Percentiles rank a stretch among this genome's conserved stretches.
Evolutionary conservation across 2,329 filamentous ascomycete genomes (phyloP).

Genomic region (Raffaelea deltoideospora): DNA sequence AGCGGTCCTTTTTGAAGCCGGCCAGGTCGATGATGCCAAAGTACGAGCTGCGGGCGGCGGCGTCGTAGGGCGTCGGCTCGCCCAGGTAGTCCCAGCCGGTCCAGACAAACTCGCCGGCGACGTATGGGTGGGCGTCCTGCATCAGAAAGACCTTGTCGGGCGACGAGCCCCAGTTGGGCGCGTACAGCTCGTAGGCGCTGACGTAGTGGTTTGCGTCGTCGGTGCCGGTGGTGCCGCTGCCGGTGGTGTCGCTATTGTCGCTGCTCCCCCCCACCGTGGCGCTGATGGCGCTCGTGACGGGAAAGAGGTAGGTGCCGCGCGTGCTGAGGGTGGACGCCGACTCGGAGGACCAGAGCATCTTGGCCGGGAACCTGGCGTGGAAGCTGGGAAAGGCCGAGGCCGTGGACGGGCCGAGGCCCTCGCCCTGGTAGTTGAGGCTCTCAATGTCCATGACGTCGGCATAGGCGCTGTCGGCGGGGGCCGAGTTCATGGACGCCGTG

Average conservation of each 20-base stretch:
- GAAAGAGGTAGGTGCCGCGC: slow-evolving; percentile 36
- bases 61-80: slow-evolving; percentile 22
- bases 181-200: slow-evolving; percentile 36
- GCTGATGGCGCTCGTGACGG: slow-evolving; percentile 22
- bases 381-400: slow-evolving; percentile 24
- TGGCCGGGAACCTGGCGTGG: slow-evolving; percentile 27
- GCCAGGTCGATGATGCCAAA: slow-evolving; percentile 42
- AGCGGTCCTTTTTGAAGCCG: slow-evolving; percentile 41
- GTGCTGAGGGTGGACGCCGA: slow-evolving; percentile 29
- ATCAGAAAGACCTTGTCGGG: slow-evolving; percentile 36
- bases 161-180: slow-evolving; percentile 27
- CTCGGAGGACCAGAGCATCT: slow-evolving; percentile 29
- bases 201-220: slow-evolving; percentile 23
- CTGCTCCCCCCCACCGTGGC: slow-evolving; percentile 17
- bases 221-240: slow-evolving; percentile 22
- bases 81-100: slow-evolving; percentile 16
- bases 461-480: slow-evolving; percentile 22
- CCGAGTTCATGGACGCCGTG: slow-evolving; percentile 31
- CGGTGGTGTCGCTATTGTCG: slow-evolving; percentile 22
- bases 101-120: slow-evolving; percentile 29
- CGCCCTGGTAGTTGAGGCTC: slow-evolving; percentile 41
- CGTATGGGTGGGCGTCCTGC: slow-evolving; percentile 32
- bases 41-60: slow-evolving; percentile 29
- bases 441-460: slow-evolving; percentile 28
- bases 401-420: slow-evolving; percentile 20